A percentile compares a stretch with the other conserved stretches of the same genome.
phyloP scores from a whole-genome alignment of 2,329 filamentous ascomycete species.

The Calonectria pauciramosa region DNA sequence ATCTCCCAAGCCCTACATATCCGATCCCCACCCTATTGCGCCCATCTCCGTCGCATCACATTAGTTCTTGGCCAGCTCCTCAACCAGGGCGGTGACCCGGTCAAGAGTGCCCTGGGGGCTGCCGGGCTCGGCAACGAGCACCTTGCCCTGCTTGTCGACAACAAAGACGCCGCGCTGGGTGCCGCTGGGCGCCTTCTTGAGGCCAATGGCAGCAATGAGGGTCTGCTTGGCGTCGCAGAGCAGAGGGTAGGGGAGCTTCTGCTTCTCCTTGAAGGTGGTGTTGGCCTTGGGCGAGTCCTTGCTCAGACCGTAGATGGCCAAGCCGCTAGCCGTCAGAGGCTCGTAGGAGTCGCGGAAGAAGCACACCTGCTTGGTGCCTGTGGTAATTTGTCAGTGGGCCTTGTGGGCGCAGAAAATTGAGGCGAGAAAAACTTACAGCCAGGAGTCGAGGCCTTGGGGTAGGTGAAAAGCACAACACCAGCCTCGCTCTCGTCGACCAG shows the following conservation, averaged over 20 bases:
- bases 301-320: constrained; percentile 91
- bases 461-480: constrained; percentile 94
- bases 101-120: constrained; percentile 84
- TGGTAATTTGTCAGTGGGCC: constrained; percentile 24
- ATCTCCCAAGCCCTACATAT: constrained; percentile 4
- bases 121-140: constrained; percentile 81
- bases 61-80: constrained; percentile 51
- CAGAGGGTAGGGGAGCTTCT: constrained; percentile 88
- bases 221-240: constrained; percentile 84
- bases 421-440: constrained; percentile 77
- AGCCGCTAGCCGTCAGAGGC: constrained; percentile 81
- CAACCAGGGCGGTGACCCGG: constrained; percentile 80
- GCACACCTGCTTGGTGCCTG: constrained; percentile 95
- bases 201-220: constrained; percentile 87
- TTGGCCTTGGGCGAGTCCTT: constrained; percentile 92
- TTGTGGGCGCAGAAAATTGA: neutral
- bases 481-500: constrained; percentile 86
- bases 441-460: constrained; percentile 93
- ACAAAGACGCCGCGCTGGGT: constrained; percentile 91
- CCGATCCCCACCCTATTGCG: neutral
- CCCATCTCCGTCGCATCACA: neutral
- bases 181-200: constrained; percentile 86
- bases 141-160: constrained; percentile 84
- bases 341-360: constrained; percentile 90
- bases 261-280: constrained; percentile 91